These are phyloP conservation scores for Globisporangium acanthophoron DNA, from an alignment of 352 stramenopile genomes.

Conservation along the genomic window DNA sequence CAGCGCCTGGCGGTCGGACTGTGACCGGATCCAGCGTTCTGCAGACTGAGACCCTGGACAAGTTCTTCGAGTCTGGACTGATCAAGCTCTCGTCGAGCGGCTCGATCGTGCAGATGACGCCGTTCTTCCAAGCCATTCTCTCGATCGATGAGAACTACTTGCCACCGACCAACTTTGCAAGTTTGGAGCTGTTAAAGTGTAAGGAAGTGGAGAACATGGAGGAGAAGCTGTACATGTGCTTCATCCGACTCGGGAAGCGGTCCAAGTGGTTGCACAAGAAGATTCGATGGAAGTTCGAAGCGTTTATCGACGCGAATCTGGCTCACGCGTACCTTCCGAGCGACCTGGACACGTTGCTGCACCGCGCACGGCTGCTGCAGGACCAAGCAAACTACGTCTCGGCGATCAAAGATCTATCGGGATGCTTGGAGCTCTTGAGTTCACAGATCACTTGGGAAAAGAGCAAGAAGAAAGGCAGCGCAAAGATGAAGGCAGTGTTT, in stretches of 20 bases:
- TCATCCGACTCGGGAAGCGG: slow-evolving; percentile 32
- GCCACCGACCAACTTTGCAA: slow-evolving; percentile 44
- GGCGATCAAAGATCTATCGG: slow-evolving; percentile 37
- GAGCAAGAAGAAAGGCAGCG: slow-evolving; percentile 17
- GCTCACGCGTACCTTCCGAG: slow-evolving; percentile 40
- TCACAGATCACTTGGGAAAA: slow-evolving; percentile 35
- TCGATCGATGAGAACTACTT: slow-evolving; percentile 51
- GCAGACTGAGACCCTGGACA: slow-evolving; percentile 43
- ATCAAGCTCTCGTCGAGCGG: slow-evolving; percentile 32
- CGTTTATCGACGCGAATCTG: slow-evolving; percentile 43
- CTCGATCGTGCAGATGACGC: slow-evolving; percentile 27
- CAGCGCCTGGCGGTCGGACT: neutral
- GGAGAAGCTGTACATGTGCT: slow-evolving; percentile 45
- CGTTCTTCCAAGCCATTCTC: slow-evolving; percentile 43
- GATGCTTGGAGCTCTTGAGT: slow-evolving; percentile 32
- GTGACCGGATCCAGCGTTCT: slow-evolving; percentile 5
- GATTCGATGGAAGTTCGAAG: slow-evolving; percentile 45
- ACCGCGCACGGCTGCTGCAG: slow-evolving; percentile 32
- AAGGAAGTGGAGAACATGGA: slow-evolving; percentile 49
- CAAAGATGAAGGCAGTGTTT: slow-evolving; percentile 28
- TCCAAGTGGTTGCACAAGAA: slow-evolving; percentile 42
- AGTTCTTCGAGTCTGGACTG: slow-evolving; percentile 47
- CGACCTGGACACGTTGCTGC: slow-evolving; percentile 48
- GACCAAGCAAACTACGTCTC: slow-evolving; percentile 31
- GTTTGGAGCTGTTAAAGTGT: slow-evolving; percentile 49